Evolutionary conservation across 2,329 filamentous ascomycete genomes (phyloP).

Genomic region (Herpotrichia juniperi): DNA sequence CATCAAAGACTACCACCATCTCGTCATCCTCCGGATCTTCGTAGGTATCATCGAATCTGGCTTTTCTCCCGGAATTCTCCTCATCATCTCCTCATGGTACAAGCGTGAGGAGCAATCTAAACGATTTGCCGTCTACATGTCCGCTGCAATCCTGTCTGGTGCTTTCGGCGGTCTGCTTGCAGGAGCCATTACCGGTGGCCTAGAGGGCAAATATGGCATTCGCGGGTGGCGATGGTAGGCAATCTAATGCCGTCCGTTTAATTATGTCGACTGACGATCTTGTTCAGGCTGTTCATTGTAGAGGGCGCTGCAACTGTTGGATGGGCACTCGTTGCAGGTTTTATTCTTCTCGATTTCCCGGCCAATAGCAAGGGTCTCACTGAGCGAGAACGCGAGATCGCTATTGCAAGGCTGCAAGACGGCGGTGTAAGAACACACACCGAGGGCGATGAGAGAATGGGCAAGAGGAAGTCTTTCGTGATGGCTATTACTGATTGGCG

Average conservation of each 20-base stretch:
- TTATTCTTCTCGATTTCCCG: conserved; percentile 59
- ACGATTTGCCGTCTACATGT: conserved; percentile 63
- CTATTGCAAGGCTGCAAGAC: conserved; percentile 52
- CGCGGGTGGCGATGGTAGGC: conserved; percentile 61
- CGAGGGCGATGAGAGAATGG: conserved; percentile 37
- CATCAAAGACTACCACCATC: conserved; percentile 54
- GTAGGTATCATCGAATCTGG: conserved; percentile 62
- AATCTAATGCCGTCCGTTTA: too few species aligned
- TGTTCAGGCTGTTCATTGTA: conserved; percentile 54
- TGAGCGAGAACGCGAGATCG: conserved; percentile 50
- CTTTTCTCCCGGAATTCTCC: conserved; percentile 62
- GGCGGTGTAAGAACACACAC: conserved; percentile 48
- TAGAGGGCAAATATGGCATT: conserved; percentile 54
- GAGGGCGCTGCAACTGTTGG: conserved; percentile 53
- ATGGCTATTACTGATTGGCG: conserved; percentile 53
- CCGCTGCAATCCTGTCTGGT: conserved; percentile 62
- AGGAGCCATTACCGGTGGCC: conserved; percentile 54
- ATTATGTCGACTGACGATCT: too few species aligned
- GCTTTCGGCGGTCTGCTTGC: conserved; percentile 60
- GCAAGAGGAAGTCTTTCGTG: conserved; percentile 46
- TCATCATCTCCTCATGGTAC: conserved; percentile 65
- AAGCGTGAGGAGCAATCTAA: conserved; percentile 63
- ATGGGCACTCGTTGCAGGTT: conserved; percentile 50
- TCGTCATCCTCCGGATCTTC: conserved; percentile 60
- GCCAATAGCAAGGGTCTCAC: conserved; percentile 52